phyloP scores from a whole-genome alignment of 2,329 filamentous ascomycete genomes.

The Colletotrichum tabaci region DNA sequence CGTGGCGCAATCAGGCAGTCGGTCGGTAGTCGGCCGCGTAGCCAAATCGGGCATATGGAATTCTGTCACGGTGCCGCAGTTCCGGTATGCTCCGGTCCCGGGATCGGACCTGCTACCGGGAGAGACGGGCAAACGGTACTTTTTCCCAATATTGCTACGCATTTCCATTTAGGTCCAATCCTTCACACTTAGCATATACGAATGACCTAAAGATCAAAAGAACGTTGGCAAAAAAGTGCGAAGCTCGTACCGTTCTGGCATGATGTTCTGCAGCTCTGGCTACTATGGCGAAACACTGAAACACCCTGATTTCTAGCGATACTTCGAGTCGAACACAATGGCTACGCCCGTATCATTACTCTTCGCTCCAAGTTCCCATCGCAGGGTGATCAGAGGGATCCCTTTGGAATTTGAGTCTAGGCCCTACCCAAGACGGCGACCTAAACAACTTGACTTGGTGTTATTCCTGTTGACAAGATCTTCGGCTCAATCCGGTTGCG shows the following conservation, averaged over 20 bases:
- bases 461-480: no score
- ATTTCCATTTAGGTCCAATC: neutral
- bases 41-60: neutral
- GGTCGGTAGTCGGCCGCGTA: slow-evolving; percentile 3
- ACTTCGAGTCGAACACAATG: neutral
- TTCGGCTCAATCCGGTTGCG: no score
- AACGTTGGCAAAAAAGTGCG: neutral
- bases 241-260: neutral
- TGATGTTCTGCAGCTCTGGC: neutral
- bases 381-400: no score
- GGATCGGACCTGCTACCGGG: neutral
- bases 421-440: no score
- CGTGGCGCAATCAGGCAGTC: slow-evolving; percentile 7
- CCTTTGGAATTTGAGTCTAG: no score
- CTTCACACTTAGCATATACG: neutral
- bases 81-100: slow-evolving; percentile 20
- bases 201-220: neutral
- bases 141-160: neutral
- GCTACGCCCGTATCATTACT: no score
- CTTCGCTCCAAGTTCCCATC: no score
- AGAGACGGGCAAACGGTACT: neutral
- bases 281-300: neutral
- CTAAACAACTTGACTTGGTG: no score
- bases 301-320: neutral
- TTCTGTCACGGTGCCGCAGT: neutral